Percentiles rank a stretch among this genome's conserved stretches.
These are phyloP conservation scores for Aspergillus quadrilineatus DNA, from an alignment of 2,329 filamentous ascomycete species.

Conservation along the genomic window DNA sequence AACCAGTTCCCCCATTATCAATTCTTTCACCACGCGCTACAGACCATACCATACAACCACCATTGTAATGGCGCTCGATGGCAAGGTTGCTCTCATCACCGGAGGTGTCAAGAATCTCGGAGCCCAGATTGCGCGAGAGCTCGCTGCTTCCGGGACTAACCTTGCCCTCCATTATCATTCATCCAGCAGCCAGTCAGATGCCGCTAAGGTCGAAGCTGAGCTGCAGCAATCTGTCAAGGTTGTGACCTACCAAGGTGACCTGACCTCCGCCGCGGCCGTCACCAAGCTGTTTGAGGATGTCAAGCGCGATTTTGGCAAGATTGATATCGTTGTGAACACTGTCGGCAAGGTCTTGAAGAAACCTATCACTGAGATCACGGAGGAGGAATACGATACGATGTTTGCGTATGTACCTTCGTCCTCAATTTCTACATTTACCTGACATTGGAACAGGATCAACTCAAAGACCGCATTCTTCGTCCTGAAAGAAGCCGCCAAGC, in stretches of 20 bases:
- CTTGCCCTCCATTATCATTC: slow-evolving; percentile 48
- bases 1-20: background rate
- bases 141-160: slow-evolving; percentile 37
- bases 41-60: background rate
- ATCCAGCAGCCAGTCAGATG: slow-evolving; percentile 37
- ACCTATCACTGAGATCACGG: slow-evolving; percentile 44
- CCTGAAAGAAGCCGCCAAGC: slow-evolving; percentile 44
- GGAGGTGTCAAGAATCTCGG: slow-evolving; percentile 47
- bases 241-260: slow-evolving; percentile 46
- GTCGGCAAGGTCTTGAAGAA: slow-evolving; percentile 53
- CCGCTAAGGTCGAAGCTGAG: slow-evolving; percentile 37
- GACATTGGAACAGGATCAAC: slow-evolving; percentile 38
- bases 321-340: slow-evolving; percentile 54
- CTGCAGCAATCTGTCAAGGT: slow-evolving; percentile 37
- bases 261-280: slow-evolving; percentile 44
- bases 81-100: slow-evolving; percentile 45
- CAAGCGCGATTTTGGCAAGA: slow-evolving; percentile 43
- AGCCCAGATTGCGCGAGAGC: slow-evolving; percentile 38
- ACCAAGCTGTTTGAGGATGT: slow-evolving; percentile 43
- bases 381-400: slow-evolving; percentile 50
- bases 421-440: background rate
- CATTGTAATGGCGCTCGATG: slow-evolving; percentile 35
- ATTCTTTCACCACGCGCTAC: background rate
- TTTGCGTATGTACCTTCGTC: slow-evolving; percentile 40
- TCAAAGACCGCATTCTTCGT: slow-evolving; percentile 50